Evolutionary conservation across 179 eudicot species (phyloP), one percentile per base, ranked within the genome.

Genomic region (Dionaea muscipula): DNA sequence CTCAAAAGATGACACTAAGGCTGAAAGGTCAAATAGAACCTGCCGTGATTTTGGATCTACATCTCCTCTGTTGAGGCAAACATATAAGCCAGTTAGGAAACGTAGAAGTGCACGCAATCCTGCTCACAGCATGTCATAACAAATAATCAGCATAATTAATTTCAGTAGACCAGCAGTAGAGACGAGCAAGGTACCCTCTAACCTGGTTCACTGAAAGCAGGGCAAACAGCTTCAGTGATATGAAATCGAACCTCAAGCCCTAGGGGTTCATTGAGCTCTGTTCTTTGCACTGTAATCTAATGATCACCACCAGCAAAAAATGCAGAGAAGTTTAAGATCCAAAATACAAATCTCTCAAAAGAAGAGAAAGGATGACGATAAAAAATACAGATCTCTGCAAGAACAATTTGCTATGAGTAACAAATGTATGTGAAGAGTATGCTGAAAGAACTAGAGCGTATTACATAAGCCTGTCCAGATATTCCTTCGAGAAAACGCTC

Each of bases 201-300:
- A 78, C 98, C 98, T 70, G 98, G 98, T 77, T 91, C 98, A 64
- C 98, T 91, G 61, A 91, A 72, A 70, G 95, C 84, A 72, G 98
- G 98, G 68, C 94, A 82, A 68, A 87, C 91, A 68, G 85, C 94
- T 79, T 91, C 98, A 38, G 79, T 74, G 16, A 91, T 79, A 71
- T 82, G 98, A 39, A 91, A 60, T 62, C 85, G 82, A 68, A 86
- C 88, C 76, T 91, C 96, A 60, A 91, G 88, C 56, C 96, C 98
- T 58, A 87, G 71, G 55, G 98, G 96, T 68, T 81, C 75, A 62
- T 91, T 91, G 53, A 82, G 81, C 56, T 70, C 79, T 57, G 96
- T 91, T 72, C 96, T 82, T 55, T 91, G 90, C 24, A 91, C 72
- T 13, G 98, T 91, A 35, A 91, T 87, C 98, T 91, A 84, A 66